Evolutionary conservation across 225 moss, liverwort and hornwort species (phyloP), one percentile per base, ranked within the genome.

Genomic region (Neckera pumila): DNA sequence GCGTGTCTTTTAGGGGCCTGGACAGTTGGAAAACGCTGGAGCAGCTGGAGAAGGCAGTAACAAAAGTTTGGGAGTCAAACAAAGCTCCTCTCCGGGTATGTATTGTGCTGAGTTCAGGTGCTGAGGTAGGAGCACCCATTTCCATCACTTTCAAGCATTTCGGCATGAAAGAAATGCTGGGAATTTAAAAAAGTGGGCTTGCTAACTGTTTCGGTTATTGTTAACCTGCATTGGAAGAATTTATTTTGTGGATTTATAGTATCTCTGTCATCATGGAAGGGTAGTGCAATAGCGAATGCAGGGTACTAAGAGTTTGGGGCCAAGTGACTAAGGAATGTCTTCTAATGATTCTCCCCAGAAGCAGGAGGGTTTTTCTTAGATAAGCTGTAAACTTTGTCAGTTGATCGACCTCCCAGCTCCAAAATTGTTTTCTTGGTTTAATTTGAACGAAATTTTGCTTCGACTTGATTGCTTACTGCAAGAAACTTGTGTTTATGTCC

Each of bases 31-130:
- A 95, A 74, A 92, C 90, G 60, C 87, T 95, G 80, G 92, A 90
- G 87, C 92, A 94, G 86, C 73, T 95, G 89, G 92, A 95, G 86
- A 92, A 87, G 57, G 94, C 93, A 85, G 95, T 95, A 11, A 80
- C 90, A 15, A 87, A 89, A 13, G 84, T 95, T 63, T 95, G 94
- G 94, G 92, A 94, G 86, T 91, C 94, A 5, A 82, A 76, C 81
- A 94, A 93, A 91, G 95, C 93, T 87, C 95, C 95, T 80, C 93
- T 95, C 78, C 92, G 92, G 80, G 95, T 95, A 92, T 6, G 83
- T 88, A 17, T 17, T 64, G 51, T 66, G 14, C 79, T 43, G 1
- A 65, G 36, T 33, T 59, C 18, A 73, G 40, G 31, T 71, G 84
- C 57, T 84, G 62, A n/a, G 4, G 43, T 43, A 83, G n/a, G 51